A percentile compares a stretch with the other conserved stretches of the same genome.
phyloP scores from a whole-genome alignment of 169 alveolate genomes.

The Theileria parva region DNA sequence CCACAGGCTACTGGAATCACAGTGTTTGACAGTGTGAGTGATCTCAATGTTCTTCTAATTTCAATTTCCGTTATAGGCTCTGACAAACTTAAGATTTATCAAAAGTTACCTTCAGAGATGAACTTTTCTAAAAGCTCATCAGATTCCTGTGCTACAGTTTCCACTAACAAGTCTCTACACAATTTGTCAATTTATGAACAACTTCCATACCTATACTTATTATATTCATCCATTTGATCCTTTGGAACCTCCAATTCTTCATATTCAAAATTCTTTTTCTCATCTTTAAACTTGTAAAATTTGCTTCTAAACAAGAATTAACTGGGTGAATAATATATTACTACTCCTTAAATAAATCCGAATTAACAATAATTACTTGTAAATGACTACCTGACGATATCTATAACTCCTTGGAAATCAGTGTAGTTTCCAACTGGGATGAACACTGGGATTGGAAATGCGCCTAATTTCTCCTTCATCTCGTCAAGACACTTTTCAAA shows the following conservation, averaged over 20 bases:
- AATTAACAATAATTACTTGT: no score
- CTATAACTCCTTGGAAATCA: constrained; percentile 85
- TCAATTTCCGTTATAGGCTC: constrained; percentile 68
- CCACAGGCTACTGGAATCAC: constrained; percentile 87
- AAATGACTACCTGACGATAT: constrained; percentile 72
- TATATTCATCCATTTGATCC: constrained; percentile 41
- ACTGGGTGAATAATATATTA: no score
- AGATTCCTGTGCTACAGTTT: constrained; percentile 81
- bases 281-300: constrained; percentile 63
- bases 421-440: constrained; percentile 87
- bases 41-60: constrained; percentile 77
- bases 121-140: constrained; percentile 86
- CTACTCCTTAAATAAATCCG: no score
- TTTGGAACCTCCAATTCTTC: constrained; percentile 49
- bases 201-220: constrained; percentile 18
- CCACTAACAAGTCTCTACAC: constrained; percentile 72
- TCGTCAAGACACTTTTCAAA: constrained; percentile 83
- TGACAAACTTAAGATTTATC: not conserved
- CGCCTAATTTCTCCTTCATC: constrained; percentile 81
- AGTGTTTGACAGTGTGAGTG: constrained; percentile 69
- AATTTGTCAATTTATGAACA: constrained; percentile 13
- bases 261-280: constrained; percentile 39
- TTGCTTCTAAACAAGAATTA: constrained; percentile 25
- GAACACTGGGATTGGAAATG: constrained; percentile 86
- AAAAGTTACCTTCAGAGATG: constrained; percentile 69